Evolutionary conservation across 2,329 filamentous ascomycete genomes (phyloP).

Genomic region (Mariannaea elegans): DNA sequence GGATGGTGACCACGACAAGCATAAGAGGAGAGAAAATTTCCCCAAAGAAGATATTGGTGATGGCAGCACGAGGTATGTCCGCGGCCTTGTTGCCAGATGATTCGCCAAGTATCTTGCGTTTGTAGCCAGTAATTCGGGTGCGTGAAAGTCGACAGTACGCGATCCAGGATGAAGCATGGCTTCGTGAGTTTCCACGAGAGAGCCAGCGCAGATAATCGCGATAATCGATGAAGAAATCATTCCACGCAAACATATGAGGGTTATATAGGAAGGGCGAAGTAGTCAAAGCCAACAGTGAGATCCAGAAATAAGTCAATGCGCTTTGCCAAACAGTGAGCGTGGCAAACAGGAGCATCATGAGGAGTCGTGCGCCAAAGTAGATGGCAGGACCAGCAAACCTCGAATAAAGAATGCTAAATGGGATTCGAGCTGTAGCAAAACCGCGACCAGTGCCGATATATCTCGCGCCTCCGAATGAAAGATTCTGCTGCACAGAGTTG

Average conservation of each 20-base stretch:
- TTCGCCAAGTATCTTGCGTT: slow-evolving; percentile 92
- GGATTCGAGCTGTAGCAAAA: slow-evolving; percentile 98
- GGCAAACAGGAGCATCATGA: slow-evolving; percentile 96
- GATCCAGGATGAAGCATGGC: slow-evolving; percentile 98
- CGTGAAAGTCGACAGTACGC: slow-evolving; percentile 94
- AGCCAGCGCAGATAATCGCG: slow-evolving; percentile 97
- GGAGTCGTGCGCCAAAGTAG: slow-evolving; percentile 86
- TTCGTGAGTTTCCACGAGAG: slow-evolving; percentile 94
- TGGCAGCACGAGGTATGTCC: slow-evolving; percentile 86
- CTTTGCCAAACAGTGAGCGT: slow-evolving; percentile 92
- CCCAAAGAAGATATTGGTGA: slow-evolving; percentile 91
- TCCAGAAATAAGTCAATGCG: slow-evolving; percentile 94
- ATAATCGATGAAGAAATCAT: slow-evolving; percentile 99
- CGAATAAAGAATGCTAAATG: slow-evolving; percentile 95
- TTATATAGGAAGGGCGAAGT: slow-evolving; percentile 98
- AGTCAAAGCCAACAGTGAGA: slow-evolving; percentile 86
- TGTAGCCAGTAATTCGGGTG: slow-evolving; percentile 96
- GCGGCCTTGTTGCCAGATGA: slow-evolving; percentile 93
- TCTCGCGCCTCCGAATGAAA: slow-evolving; percentile 94
- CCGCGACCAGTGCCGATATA: slow-evolving; percentile 99
- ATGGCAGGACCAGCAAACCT: slow-evolving; percentile 97
- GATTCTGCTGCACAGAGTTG: slow-evolving; percentile 91
- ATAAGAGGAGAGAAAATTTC: slow-evolving; percentile 89
- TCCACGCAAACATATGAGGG: slow-evolving; percentile 98
- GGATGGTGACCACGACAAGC: slow-evolving; percentile 79